A percentile compares a stretch with the other conserved stretches of the same genome.
phyloP scores from a whole-genome alignment of 306 rosid species.

The Clitoria ternatea region DNA sequence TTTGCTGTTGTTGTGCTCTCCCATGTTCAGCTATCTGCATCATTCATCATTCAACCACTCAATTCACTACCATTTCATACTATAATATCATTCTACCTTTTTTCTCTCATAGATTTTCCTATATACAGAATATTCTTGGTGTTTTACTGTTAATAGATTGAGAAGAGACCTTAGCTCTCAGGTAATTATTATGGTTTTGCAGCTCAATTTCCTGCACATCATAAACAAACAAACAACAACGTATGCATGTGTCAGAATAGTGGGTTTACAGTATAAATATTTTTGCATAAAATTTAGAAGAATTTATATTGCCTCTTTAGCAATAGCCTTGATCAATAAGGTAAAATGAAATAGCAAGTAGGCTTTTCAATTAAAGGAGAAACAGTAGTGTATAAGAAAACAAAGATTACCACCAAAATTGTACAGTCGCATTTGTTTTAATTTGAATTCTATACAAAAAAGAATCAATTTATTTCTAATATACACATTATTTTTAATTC shows the following conservation, averaged over 20 bases:
- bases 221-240: not conserved
- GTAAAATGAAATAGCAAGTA: not conserved
- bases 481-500: too few relatives aligned
- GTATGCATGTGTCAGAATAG: not conserved
- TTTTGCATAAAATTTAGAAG: not conserved
- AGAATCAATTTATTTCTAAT: too few relatives aligned
- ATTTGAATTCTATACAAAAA: too few relatives aligned
- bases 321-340: not conserved
- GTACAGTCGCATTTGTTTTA: too few relatives aligned
- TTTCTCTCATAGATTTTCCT: too few relatives aligned
- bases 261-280: not conserved
- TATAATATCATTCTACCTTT: too few relatives aligned
- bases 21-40: constrained; percentile 76
- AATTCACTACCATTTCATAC: too few relatives aligned
- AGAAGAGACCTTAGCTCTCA: constrained; percentile 69
- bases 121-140: too few relatives aligned
- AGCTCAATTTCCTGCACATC: constrained; percentile 78
- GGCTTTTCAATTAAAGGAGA: not conserved
- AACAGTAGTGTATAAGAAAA: not conserved
- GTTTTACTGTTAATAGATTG: not conserved
- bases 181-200: constrained; percentile 79
- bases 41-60: not conserved
- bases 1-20: constrained; percentile 55
- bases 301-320: not conserved
- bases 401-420: too few relatives aligned